Conservation (phyloP, 352 stramenopile species). For the Phytopythium vexans region DNA sequence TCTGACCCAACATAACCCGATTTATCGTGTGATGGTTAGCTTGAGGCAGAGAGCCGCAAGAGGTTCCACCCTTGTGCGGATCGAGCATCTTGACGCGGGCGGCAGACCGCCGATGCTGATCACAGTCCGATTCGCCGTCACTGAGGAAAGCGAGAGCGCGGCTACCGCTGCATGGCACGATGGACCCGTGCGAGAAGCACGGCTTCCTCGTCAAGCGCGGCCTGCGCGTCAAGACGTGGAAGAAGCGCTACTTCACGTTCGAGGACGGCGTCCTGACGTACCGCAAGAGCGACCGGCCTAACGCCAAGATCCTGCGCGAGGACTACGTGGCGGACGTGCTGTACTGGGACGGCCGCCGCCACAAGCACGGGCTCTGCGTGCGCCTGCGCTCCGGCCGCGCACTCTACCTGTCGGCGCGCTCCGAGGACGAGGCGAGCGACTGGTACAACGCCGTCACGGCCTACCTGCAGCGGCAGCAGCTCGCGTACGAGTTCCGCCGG, state of each 20-base stretch:
- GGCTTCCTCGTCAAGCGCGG: constrained; percentile 62
- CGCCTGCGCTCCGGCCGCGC: constrained; percentile 46
- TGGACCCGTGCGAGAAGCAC: constrained; percentile 2
- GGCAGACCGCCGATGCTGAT: too few relatives aligned
- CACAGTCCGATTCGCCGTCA: too few relatives aligned
- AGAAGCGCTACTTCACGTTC: constrained; percentile 66
- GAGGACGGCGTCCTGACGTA: constrained; percentile 55
- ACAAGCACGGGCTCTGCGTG: constrained; percentile 50
- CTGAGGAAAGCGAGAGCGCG: too few relatives aligned
- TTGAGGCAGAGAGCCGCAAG: too few relatives aligned
- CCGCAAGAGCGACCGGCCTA: constrained; percentile 49
- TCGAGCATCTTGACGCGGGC: too few relatives aligned
- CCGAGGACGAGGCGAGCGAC: constrained; percentile 41
- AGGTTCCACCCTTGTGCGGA: too few relatives aligned
- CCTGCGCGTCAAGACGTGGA: constrained; percentile 66
- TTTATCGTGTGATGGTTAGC: too few relatives aligned
- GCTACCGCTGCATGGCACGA: too few relatives aligned
- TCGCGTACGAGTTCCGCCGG: constrained; percentile 42
- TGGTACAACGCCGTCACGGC: constrained; percentile 58
- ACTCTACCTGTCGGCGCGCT: constrained; percentile 46
- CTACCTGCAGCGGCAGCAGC: constrained; percentile 39
- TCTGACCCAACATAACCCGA: too few relatives aligned
- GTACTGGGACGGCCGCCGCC: constrained; percentile 44
- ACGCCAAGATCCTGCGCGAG: constrained; percentile 38
- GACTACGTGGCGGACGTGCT: constrained; percentile 60